These are phyloP conservation scores for Saturnispora halmiae DNA, from an alignment of 805 yeast genomes.

Conservation along the genomic window DNA sequence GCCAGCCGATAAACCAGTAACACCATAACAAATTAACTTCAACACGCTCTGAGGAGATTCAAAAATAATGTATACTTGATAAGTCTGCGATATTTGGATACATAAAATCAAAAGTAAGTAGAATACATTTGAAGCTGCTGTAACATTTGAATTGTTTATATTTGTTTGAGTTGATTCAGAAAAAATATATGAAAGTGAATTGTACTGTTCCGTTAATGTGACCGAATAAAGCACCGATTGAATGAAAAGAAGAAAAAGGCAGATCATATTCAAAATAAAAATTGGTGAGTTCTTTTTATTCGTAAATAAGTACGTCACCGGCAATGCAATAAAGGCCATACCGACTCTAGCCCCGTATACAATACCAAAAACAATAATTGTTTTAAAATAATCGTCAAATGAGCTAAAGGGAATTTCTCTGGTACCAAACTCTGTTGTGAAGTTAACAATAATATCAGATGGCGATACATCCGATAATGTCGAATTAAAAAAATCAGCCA, in stretches of 20 bases:
- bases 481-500: background rate
- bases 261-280: conserved; percentile 60
- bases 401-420: conserved; percentile 32
- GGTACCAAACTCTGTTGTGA: conserved; percentile 36
- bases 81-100: conserved; percentile 57
- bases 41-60: conserved; percentile 39
- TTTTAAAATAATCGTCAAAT: conserved; percentile 31
- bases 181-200: conserved; percentile 38
- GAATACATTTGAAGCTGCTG: conserved; percentile 55
- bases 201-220: conserved; percentile 45
- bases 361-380: conserved; percentile 32
- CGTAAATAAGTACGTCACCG: conserved; percentile 39
- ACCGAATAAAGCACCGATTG: conserved; percentile 53
- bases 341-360: conserved; percentile 55
- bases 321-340: conserved; percentile 38
- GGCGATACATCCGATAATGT: conserved; percentile 3
- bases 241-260: conserved; percentile 46
- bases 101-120: conserved; percentile 50
- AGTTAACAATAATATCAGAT: conserved; percentile 26
- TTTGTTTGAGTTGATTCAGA: conserved; percentile 38
- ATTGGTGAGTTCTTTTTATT: conserved; percentile 55
- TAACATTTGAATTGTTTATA: conserved; percentile 33
- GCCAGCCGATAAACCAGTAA: conserved; percentile 32
- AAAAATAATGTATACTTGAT: conserved; percentile 68
- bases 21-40: conserved; percentile 31